A percentile compares a stretch with the other conserved stretches of the same genome.
Conservation (phyloP, 108 stramenopile genomes). For the Pseudonitzschia delicatissima region DNA sequence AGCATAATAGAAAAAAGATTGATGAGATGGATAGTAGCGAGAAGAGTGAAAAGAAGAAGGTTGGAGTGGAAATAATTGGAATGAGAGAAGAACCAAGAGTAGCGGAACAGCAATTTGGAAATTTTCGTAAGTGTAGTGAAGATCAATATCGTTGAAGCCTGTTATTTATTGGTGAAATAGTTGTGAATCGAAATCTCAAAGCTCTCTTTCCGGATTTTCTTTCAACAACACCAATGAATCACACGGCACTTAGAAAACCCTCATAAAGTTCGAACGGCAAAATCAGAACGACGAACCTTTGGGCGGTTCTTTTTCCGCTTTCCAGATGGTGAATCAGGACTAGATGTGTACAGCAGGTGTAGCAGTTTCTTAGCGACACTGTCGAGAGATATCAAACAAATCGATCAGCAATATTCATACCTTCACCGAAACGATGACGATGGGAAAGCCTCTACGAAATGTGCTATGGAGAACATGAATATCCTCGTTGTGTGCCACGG, state of each 20-base stretch:
- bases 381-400: slow-evolving; percentile 61
- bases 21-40: not conserved
- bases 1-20: not conserved
- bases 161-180: not conserved
- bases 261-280: slow-evolving; percentile 49
- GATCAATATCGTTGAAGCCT: not conserved
- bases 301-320: slow-evolving; percentile 66
- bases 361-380: slow-evolving; percentile 69
- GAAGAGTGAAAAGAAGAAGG: not conserved
- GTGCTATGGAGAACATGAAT: slow-evolving; percentile 46
- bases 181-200: not conserved
- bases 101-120: slow-evolving; percentile 80
- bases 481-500: slow-evolving; percentile 85
- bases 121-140: slow-evolving; percentile 65
- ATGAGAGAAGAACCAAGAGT: slow-evolving; percentile 72
- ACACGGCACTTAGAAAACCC: slow-evolving; percentile 26
- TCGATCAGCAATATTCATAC: slow-evolving; percentile 18
- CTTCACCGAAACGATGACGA: not conserved
- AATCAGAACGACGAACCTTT: slow-evolving; percentile 44
- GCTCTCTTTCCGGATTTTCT: not conserved
- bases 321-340: slow-evolving; percentile 50
- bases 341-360: slow-evolving; percentile 52
- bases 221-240: not conserved
- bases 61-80: slow-evolving; percentile 38
- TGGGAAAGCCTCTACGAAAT: slow-evolving; percentile 16